Evolutionary conservation across 768 basidiomycete species (phyloP), one percentile per base, ranked within the genome.

Genomic region (Gelatoporia subvermispora): DNA sequence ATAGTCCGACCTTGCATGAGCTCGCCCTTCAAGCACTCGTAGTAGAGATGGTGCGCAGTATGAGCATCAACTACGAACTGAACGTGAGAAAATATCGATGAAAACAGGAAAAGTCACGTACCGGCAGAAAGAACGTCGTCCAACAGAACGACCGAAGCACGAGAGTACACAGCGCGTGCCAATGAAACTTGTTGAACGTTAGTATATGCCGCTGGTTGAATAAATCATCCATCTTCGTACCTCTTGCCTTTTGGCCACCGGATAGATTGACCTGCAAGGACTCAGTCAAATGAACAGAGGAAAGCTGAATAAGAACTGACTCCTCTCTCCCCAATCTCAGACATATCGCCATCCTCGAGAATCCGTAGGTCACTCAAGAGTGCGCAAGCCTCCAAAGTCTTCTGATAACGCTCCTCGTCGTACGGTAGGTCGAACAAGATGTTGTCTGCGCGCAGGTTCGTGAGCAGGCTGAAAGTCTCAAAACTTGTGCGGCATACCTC

Each of bases 111-210:
- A 9, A 43, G 34, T 24, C 49, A 60, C 58, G 52, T 54, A 67
- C 73, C 72, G 15, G 72, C 73, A 18, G 71, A 77, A 46, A 79
- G 62, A 45, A 92, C 90, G 55, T 96, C 94, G 54, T 96, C 94
- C 28, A 97, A 69, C 24, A 95, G 68, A 2, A 97, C 69, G 17
- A 85, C 69, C 0, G 85, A 87, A 2, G 92, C 91, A 5, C 92
- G 77, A 50, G 89, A 92, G 66, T 96, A 94, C 20, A 96, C 84
- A 8, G 93, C 92, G 36, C 93, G 84, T 22, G 91, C 86, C 17
- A 88, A 69, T 0, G 82, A 84, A 17, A 88, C 84, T 83, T 43
- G 0, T 24, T 17, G 11, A 41, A 10, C 3, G 18, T 28, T n/a
- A 46, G 56, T n/a, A 52, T 22, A 20, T 15, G 20, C 23, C 3